A percentile compares a stretch with the other conserved stretches of the same genome.
Evolutionary conservation across 257 asterid genomes (phyloP).

Genomic region (Thymus quinquecostatus): DNA sequence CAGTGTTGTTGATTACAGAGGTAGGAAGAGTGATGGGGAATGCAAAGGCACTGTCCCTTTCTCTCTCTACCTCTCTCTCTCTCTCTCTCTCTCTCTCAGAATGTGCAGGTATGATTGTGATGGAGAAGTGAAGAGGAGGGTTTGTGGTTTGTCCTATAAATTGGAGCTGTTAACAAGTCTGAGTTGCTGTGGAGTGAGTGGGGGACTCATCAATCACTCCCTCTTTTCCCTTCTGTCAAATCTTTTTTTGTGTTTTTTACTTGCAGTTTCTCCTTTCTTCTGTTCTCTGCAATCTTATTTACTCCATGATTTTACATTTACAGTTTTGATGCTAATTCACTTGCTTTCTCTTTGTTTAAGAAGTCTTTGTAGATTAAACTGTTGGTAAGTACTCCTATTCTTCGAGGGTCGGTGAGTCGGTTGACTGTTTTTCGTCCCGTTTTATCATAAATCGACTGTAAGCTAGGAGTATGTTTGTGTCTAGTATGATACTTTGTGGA

Average conservation of each 20-base stretch:
- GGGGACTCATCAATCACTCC: constrained; percentile 39
- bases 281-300: background rate
- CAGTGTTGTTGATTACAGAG: constrained; percentile 49
- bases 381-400: too few relatives aligned
- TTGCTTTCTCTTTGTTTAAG: too few relatives aligned
- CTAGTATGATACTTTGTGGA: too few relatives aligned
- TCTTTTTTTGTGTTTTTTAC: background rate
- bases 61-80: background rate
- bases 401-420: too few relatives aligned
- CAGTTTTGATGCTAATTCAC: too few relatives aligned
- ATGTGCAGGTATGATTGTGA: constrained; percentile 57
- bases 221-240: constrained; percentile 27
- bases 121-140: constrained; percentile 39
- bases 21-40: constrained; percentile 50
- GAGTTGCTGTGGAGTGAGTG: constrained; percentile 22
- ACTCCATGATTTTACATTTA: too few relatives aligned
- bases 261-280: too few relatives aligned
- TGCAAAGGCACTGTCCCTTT: constrained; percentile 25
- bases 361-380: too few relatives aligned
- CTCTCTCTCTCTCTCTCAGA: background rate
- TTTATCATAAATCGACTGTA: too few relatives aligned
- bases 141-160: constrained; percentile 33
- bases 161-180: constrained; percentile 32
- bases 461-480: too few relatives aligned
- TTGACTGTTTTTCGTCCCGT: too few relatives aligned